Evolutionary conservation across 495 filamentous ascomycete species (phyloP), one percentile per base, ranked within the genome.

Genomic region (Xylaria sp.): DNA sequence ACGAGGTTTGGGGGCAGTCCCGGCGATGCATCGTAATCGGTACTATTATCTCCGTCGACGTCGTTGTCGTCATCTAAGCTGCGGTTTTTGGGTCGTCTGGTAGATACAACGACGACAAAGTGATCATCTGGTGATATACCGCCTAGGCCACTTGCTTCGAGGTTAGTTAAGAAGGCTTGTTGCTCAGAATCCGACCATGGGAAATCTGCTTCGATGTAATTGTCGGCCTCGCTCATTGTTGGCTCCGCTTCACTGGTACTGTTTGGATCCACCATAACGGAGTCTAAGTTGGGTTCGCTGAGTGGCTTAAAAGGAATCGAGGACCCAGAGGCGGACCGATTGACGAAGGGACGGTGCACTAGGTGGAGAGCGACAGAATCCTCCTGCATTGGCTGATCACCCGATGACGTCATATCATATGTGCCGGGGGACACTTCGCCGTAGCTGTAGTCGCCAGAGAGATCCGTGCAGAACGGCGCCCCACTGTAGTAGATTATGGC

Each of bases 401-500:
- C 80, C 26, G 72, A 78, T 61, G 80, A 84, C 21, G 77, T 80
- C 76, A 82, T 82, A 63, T 76, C 77, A 74, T 79, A 82, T 1
- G 75, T 82, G 67, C 71, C 76, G 57, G 77, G 77, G 5, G 79
- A 86, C 41, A 75, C 71, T 55, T 82, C 79, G 2, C 73, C 71
- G 69, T 74, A 69, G 75, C 71, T 68, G 70, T 74, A 70, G 74
- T 93, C 89, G n/a, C 89, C 87, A 58, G 88, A 92, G 5, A 94
- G 84, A 81, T 95, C 93, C 15, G 90, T 93, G 78, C 88, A 94
- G 77, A 95, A 95, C 1, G 84, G 85, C 7, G 90, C 89, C 31
- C 88, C 87, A 67, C 90, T 91, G 79, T 94, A 95, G 76, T 91
- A 95, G 59, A 93, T 91, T 73, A 94, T 93, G 24, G 93, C 90